phyloP scores from a whole-genome alignment of 495 filamentous ascomycete species.

The Choiromyces venosus region DNA sequence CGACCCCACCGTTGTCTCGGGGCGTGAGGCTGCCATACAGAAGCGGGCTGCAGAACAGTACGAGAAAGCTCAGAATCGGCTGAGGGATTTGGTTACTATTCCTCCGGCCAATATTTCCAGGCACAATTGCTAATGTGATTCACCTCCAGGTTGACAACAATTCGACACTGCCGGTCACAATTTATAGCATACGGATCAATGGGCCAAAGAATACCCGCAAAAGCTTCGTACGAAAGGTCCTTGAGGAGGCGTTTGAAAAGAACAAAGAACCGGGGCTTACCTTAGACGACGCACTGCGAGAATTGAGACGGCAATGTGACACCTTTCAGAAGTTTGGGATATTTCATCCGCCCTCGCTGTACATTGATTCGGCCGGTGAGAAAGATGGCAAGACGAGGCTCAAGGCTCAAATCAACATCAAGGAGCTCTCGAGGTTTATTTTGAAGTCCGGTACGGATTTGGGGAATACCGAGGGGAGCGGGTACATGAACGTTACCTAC shows the following conservation, averaged over 20 bases:
- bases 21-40: slow-evolving; percentile 58
- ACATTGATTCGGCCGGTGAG: not conserved
- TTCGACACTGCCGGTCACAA: slow-evolving; percentile 69
- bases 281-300: not conserved
- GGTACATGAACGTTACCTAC: slow-evolving; percentile 73
- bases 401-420: not conserved
- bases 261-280: not conserved
- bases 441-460: slow-evolving; percentile 90
- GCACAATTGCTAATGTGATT: not conserved
- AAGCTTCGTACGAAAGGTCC: slow-evolving; percentile 69
- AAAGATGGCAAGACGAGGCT: not conserved
- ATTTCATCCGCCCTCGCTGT: not conserved
- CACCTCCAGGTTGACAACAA: slow-evolving; percentile 63
- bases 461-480: slow-evolving; percentile 84
- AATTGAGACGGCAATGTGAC: not conserved
- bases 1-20: slow-evolving; percentile 58
- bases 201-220: slow-evolving; percentile 70
- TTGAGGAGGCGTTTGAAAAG: slow-evolving; percentile 61
- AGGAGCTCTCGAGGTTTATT: slow-evolving; percentile 51
- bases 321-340: not conserved
- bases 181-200: slow-evolving; percentile 74
- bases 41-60: slow-evolving; percentile 59
- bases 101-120: not conserved
- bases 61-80: slow-evolving; percentile 59
- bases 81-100: slow-evolving; percentile 52